Evolutionary conservation across 139 green algal species (phyloP).

Genomic region (Closterium sp.): DNA sequence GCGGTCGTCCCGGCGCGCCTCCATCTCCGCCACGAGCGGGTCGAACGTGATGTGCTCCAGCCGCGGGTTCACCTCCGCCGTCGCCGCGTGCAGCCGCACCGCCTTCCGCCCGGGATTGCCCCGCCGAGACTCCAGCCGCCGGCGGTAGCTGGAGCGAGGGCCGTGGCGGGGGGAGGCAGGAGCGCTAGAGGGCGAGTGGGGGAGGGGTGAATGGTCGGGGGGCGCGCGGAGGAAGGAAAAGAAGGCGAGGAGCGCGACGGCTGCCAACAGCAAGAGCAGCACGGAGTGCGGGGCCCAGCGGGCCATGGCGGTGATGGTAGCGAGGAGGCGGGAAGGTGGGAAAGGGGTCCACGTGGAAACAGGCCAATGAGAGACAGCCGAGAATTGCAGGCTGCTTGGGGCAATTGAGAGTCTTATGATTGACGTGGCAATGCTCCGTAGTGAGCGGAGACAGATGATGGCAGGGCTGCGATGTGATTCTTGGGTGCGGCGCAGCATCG

Average conservation of each 20-base stretch:
- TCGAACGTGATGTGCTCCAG: slow-evolving; percentile 44
- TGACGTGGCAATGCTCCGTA: too few species aligned
- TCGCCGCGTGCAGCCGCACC: slow-evolving; percentile 15
- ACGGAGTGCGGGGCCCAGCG: not conserved
- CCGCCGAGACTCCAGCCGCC: not conserved
- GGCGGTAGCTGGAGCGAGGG: not conserved
- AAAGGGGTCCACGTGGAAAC: too few species aligned
- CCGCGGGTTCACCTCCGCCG: slow-evolving; percentile 13
- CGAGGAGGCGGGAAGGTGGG: too few species aligned
- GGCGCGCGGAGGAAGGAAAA: not conserved
- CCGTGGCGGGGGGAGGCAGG: not conserved
- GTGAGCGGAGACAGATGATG: too few species aligned
- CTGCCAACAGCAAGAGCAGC: not conserved
- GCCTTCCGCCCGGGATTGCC: not conserved
- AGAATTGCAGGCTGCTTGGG: too few species aligned
- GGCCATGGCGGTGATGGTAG: not conserved
- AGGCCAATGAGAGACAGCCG: too few species aligned
- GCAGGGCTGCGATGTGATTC: too few species aligned
- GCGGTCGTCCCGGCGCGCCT: slow-evolving; percentile 20
- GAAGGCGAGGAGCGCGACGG: not conserved
- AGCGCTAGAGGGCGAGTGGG: not conserved
- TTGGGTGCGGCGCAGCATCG: too few species aligned
- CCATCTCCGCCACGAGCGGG: slow-evolving; percentile 34
- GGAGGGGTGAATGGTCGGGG: not conserved
- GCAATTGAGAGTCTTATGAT: too few species aligned